Evolutionary conservation across 805 yeast species (phyloP), one percentile per base, ranked within the genome.

Genomic region (Metschnikowia arizonensis): DNA sequence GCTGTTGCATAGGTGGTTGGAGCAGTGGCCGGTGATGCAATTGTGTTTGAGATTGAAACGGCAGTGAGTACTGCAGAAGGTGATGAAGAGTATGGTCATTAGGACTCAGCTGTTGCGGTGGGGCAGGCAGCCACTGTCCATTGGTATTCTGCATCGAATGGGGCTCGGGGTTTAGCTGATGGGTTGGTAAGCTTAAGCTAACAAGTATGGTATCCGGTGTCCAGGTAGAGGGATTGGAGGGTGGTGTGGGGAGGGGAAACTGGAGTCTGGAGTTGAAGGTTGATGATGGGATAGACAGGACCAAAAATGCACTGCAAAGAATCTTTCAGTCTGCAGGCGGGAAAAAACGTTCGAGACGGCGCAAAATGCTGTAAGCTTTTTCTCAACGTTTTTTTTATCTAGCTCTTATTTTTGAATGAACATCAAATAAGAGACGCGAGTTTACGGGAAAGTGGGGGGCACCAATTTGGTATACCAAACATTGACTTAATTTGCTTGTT

Each of bases 261-360:
- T 5, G 5, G 19, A 9, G 29, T n/a, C 8, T 14, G 29, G 15
- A 21, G 11, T 8, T 8, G n/a, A 17, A 10, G 15, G 19, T 23
- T 8, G n/a, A 14, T 14, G 38, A 34, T 21, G 38, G 14, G 38
- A 34, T 21, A 29, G 14, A 24, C 23, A 14, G 29, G 19, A 21
- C 29, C 38, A 23, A 34, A 34, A 34, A n/a, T 18, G 38, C 38
- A 24, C 26, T 34, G 38, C 38, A 34, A 34, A 34, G 38, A 34
- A 34, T 21, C 38, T 23, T 34, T 21, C 29, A n/a, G 29, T 34
- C 17, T 34, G 38, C 38, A 34, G 38, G 38, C 19, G 18, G 38
- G 38, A 34, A 34, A 26, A 33, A 34, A 14, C 14, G 38, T 19
- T 24, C 29, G 38, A 14, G 38, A 29, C 38, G 29, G 29, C 38